phyloP scores from a whole-genome alignment of 805 yeast genomes.

The Hanseniaspora osmophila region DNA sequence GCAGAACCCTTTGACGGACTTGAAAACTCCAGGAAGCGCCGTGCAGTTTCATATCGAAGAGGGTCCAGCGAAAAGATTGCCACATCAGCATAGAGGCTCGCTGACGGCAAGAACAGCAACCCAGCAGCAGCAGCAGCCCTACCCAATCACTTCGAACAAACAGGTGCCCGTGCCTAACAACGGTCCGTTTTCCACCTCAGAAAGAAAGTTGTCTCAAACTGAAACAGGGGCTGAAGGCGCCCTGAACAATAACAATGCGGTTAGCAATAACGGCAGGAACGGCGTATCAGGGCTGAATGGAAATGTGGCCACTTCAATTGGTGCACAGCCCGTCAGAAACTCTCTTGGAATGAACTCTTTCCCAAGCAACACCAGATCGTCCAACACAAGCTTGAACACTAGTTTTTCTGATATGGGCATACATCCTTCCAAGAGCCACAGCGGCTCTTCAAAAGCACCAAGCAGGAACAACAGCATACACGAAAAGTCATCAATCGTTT shows the following conservation, averaged over 20 bases:
- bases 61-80: conserved; percentile 23
- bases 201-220: no score
- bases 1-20: neutral
- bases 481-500: neutral
- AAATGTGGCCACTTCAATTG: no score
- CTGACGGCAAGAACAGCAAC: conserved; percentile 35
- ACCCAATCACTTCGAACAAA: no score
- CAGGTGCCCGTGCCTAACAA: no score
- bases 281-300: no score
- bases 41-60: conserved; percentile 37
- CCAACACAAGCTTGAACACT: neutral
- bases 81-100: conserved; percentile 36
- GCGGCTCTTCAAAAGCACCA: neutral
- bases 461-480: neutral
- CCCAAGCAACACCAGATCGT: neutral
- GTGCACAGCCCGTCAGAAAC: neutral
- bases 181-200: no score
- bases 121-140: neutral
- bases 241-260: no score
- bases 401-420: neutral
- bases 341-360: neutral
- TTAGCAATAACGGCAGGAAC: no score
- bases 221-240: no score
- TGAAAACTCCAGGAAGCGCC: conserved; percentile 11
- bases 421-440: no score